Percentiles rank a stretch among this genome's conserved stretches.
These are phyloP conservation scores for Saccharomyces uvarum DNA, from an alignment of 1,139 yeast genomes.

Conservation along the genomic window DNA sequence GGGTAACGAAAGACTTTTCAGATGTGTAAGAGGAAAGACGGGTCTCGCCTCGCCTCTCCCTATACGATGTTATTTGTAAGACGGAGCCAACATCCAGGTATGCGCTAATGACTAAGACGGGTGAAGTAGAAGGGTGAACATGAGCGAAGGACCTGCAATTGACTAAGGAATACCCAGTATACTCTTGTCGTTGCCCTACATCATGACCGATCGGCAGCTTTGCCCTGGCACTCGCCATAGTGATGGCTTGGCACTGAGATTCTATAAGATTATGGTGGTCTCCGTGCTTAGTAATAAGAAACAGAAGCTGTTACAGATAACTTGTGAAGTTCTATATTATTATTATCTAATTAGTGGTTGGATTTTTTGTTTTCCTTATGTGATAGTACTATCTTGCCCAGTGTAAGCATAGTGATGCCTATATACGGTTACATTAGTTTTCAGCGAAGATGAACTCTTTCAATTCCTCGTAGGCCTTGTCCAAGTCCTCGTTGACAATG, in stretches of 20 bases:
- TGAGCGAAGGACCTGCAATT: background rate
- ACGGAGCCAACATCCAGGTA: background rate
- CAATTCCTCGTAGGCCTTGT: slow-evolving; percentile 75
- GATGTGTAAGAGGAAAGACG: background rate
- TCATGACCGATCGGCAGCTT: background rate
- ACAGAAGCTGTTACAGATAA: background rate
- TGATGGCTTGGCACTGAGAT: background rate
- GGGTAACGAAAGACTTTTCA: background rate
- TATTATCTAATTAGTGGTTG: background rate
- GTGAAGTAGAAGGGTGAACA: background rate
- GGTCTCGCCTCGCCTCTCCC: background rate
- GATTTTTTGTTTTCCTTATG: background rate
- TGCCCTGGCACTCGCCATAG: background rate
- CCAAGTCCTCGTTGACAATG: slow-evolving; percentile 86
- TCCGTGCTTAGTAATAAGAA: background rate
- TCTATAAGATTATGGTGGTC: background rate
- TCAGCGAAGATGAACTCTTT: slow-evolving; percentile 58
- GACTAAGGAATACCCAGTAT: background rate
- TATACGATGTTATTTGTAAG: background rate
- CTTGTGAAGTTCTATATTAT: background rate
- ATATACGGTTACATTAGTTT: background rate
- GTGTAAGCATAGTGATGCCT: background rate
- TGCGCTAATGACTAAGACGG: background rate
- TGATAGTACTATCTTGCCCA: background rate
- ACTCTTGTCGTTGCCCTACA: background rate